A percentile compares a stretch with the other conserved stretches of the same genome.
Conservation (phyloP, 768 basidiomycete species). For the Floccularia luteovirens region DNA sequence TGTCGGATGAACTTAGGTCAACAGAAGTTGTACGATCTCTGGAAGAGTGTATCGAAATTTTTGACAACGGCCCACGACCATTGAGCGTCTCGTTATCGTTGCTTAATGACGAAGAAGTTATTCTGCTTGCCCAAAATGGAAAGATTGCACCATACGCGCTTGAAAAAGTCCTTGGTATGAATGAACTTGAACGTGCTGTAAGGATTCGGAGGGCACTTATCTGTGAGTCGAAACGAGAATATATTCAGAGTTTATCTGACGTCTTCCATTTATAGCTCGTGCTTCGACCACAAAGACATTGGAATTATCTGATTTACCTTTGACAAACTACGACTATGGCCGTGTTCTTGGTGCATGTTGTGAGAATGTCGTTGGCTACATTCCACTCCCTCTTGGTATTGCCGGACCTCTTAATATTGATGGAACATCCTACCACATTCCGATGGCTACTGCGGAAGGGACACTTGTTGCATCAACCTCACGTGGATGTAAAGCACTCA, state of each 20-base stretch:
- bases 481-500: constrained; percentile 95
- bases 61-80: constrained; percentile 65
- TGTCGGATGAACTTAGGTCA: constrained; percentile 8
- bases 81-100: constrained; percentile 46
- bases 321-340: constrained; percentile 85
- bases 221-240: too few relatives aligned
- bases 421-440: constrained; percentile 77
- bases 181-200: constrained; percentile 80
- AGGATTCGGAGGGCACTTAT: constrained; percentile 80
- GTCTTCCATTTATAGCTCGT: too few relatives aligned
- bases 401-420: constrained; percentile 94
- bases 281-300: constrained; percentile 78
- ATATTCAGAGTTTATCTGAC: too few relatives aligned
- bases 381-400: constrained; percentile 92
- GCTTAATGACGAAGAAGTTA: constrained; percentile 88
- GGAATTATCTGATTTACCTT: constrained; percentile 77
- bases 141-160: constrained; percentile 94
- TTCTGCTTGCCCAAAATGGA: constrained; percentile 79
- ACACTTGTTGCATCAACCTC: constrained; percentile 97
- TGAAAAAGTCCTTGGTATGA: constrained; percentile 79
- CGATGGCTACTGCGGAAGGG: constrained; percentile 99
- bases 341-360: constrained; percentile 95
- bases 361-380: constrained; percentile 97
- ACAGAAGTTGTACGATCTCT: constrained; percentile 37
- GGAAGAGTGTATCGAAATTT: constrained; percentile 74